Evolutionary conservation across 495 filamentous ascomycete genomes (phyloP), one percentile per base, ranked within the genome.

Genomic region (Penicillium crystallinum): DNA sequence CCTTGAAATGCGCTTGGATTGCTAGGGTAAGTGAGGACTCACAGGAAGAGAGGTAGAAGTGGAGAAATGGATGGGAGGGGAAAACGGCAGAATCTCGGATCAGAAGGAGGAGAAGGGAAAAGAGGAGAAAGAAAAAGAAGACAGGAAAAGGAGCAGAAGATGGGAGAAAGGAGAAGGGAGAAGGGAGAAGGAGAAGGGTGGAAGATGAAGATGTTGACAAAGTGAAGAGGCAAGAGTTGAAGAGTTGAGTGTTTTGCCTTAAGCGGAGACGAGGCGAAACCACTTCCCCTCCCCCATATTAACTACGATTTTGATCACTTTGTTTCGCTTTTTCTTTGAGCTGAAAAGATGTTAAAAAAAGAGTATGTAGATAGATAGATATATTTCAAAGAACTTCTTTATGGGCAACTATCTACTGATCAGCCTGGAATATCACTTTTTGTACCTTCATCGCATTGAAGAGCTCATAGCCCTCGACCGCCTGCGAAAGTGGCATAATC

Each of bases 381-480:
- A n/a, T n/a, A n/a, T n/a, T n/a, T n/a, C n/a, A n/a, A n/a, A n/a
- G n/a, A n/a, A n/a, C n/a, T 22, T 22, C 37, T 38, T 42, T 14
- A 18, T 9, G 42, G 17, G 10, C 7, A 33, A 27, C 21, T 46
- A 3, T 47, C 55, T 68, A 80, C 59, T 77, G 71, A 38, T 72
- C 69, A 12, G 76, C 77, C 58, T 81, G 73, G 52, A 86, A 86
- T 5, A 86, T 71, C 25, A 80, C 77, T 78, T 98, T 98, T 61
- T 96, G 91, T 48, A 83, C 89, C 72, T 93, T 85, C 89, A 92
- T 91, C 54, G 84, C 82, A 61, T 97, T 88, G 72, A 96, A 97
- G 18, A 97, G 67, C 35, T 95, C 87, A 71, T 96, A 97, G 8
- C 86, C 93, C 65, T 91, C 87, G 12, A 91, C 84, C 2, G 91